Evolutionary conservation across 2,329 filamentous ascomycete genomes (phyloP).

Genomic region (Neurospora sp.): DNA sequence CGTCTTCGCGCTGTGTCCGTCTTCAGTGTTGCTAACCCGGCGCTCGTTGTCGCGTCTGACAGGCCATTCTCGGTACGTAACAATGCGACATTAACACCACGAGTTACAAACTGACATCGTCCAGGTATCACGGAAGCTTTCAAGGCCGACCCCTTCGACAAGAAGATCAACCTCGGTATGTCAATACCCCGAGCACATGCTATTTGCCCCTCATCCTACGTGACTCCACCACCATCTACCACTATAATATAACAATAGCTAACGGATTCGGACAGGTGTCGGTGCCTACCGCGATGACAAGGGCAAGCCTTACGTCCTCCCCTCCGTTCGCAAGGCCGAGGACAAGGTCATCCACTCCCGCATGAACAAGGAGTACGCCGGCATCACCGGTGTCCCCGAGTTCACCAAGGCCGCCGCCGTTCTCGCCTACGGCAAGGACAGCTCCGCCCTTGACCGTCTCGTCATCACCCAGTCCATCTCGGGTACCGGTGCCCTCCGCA

Average conservation of each 20-base stretch:
- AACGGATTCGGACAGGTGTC: conserved; percentile 50
- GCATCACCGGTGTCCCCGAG: conserved; percentile 89
- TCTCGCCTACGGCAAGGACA: conserved; percentile 82
- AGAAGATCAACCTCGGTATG: conserved; percentile 96
- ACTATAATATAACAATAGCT: conserved; percentile 3
- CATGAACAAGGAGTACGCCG: conserved; percentile 95
- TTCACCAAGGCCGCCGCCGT: conserved; percentile 89
- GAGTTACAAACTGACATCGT: conserved; percentile 5
- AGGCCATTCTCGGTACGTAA: conserved; percentile 68
- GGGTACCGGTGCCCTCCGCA: conserved; percentile 88
- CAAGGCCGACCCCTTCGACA: conserved; percentile 86
- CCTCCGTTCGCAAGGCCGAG: conserved; percentile 84
- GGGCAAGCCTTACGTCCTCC: conserved; percentile 96
- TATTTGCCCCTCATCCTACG: conserved; percentile 4
- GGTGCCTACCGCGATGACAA: conserved; percentile 97
- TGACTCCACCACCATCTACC: neutral
- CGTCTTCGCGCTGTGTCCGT: neutral
- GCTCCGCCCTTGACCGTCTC: conserved; percentile 65
- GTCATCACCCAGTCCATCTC: conserved; percentile 98
- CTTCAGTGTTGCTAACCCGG: conserved; percentile 11
- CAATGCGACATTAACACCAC: conserved; percentile 7
- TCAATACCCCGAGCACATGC: conserved; percentile 8
- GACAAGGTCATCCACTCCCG: conserved; percentile 68
- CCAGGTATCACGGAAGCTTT: conserved; percentile 92
- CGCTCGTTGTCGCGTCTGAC: conserved; percentile 12